Evolutionary conservation across 257 asterid genomes (phyloP).

Genomic region (Solanum stenotomum): DNA sequence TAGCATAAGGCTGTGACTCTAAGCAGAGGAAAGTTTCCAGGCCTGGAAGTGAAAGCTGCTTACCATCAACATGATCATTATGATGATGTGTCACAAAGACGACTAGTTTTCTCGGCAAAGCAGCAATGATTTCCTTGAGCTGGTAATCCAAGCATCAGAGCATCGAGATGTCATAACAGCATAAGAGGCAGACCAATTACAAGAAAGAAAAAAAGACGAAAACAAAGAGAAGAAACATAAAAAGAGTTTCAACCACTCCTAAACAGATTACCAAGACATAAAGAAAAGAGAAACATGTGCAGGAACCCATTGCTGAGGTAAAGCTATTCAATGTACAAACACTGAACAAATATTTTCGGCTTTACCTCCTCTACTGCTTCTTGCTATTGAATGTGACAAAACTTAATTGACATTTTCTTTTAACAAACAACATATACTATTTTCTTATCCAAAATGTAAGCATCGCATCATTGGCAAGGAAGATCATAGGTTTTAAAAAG

Average conservation of each 20-base stretch:
- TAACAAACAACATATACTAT: neutral
- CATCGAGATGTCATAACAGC: neutral
- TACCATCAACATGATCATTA: slow-evolving; percentile 88
- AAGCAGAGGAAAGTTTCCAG: neutral
- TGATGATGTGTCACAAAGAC: slow-evolving; percentile 96
- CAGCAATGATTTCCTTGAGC: slow-evolving; percentile 74
- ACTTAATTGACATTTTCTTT: neutral
- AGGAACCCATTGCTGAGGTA: neutral
- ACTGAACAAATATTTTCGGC: neutral
- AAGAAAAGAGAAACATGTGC: neutral
- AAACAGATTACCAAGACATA: neutral
- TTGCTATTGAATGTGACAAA: neutral
- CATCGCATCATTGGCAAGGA: neutral
- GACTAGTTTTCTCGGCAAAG: slow-evolving; percentile 67
- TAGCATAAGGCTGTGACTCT: neutral
- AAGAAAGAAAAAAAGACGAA: neutral
- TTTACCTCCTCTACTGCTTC: neutral
- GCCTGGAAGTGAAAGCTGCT: slow-evolving; percentile 8
- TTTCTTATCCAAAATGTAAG: neutral
- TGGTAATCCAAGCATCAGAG: slow-evolving; percentile 20
- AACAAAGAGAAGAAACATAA: neutral
- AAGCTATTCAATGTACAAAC: neutral
- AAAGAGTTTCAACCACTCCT: neutral
- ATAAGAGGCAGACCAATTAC: neutral
- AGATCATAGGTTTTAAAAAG: neutral